Base-by-base conservation (phyloP, 139 green algal genomes). In the Marvania coccoides region DNA sequence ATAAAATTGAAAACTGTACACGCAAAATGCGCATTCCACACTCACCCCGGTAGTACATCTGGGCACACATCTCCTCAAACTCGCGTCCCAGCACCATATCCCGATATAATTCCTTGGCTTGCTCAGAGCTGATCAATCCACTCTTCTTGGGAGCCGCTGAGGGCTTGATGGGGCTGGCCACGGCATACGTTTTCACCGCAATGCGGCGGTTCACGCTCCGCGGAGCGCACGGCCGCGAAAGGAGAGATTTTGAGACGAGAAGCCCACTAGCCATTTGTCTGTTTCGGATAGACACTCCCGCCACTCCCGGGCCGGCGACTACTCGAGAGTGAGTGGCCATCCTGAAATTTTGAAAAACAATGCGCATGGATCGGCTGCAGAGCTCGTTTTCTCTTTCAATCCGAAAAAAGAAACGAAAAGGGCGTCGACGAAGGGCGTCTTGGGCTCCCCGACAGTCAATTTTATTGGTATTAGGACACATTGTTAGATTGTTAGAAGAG, bases 31-130 rank as follows among this genome's bases (percentile, higher is more conserved):
- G n/a, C n/a, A n/a, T n/a, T n/a, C n/a, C n/a, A n/a, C n/a, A n/a
- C n/a, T n/a, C n/a, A n/a, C n/a, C n/a, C 51, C 93, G 81, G 82
- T 98, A 98, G 81, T 98, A 98, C 93, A 98, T 98, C 67, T 92
- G 74, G 26, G 93, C 93, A 76, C 93, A 98, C 89, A 96, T 97
- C 62, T 98, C 93, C 81, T 98, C 93, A 61, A 98, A 98, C 64
- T 95, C 88, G 24, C 93, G 85, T 3, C 93, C 93, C 48, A 97
- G 78, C 12, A 89, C 75, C 90, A 96, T 96, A 77, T 96, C 90
- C 19, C 88, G 73, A 74, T 95, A 96, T 34, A 96, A 57, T 19
- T 84, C 78, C 68, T 88, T 90, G 35, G 83, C 88, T 8, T 86
- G 73, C 74, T 93, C 86, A 6, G 85, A 69, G 9, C 76, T 84